These are phyloP conservation scores for Maudiozyma saulgeensis DNA, from an alignment of 805 yeast species.

Conservation along the genomic window DNA sequence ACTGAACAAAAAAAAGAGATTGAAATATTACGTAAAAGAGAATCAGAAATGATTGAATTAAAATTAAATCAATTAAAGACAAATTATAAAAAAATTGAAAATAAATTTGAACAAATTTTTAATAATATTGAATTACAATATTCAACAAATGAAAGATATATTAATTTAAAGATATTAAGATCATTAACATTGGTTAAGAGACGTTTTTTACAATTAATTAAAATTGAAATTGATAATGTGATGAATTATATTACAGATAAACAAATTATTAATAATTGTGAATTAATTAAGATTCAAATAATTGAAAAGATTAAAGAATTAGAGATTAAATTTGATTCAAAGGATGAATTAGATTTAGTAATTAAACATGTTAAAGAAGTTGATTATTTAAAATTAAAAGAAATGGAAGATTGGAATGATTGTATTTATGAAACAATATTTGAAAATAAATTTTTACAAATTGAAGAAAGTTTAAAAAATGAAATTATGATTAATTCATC, in stretches of 20 bases:
- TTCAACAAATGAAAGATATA: constrained; percentile 33
- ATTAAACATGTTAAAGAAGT: constrained; percentile 36
- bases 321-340: constrained; percentile 39
- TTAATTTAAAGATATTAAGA: constrained; percentile 34
- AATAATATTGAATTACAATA: constrained; percentile 35
- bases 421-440: constrained; percentile 33
- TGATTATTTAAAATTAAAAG: constrained; percentile 38
- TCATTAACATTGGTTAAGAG: constrained; percentile 33
- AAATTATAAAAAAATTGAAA: constrained; percentile 32
- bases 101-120: constrained; percentile 35
- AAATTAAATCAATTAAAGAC: constrained; percentile 30
- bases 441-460: constrained; percentile 32
- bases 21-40: constrained; percentile 53
- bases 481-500: constrained; percentile 50
- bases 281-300: constrained; percentile 21
- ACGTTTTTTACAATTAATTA: constrained; percentile 34
- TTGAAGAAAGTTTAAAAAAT: constrained; percentile 42
- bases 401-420: constrained; percentile 48
- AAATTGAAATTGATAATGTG: constrained; percentile 31
- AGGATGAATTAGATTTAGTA: constrained; percentile 44
- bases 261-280: constrained; percentile 20
- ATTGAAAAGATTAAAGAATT: constrained; percentile 42
- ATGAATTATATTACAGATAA: constrained; percentile 13
- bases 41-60: constrained; percentile 33
- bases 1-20: constrained; percentile 72